Base-by-base conservation (phyloP, 2,329 filamentous ascomycete species). In the Colletotrichum filicis region DNA sequence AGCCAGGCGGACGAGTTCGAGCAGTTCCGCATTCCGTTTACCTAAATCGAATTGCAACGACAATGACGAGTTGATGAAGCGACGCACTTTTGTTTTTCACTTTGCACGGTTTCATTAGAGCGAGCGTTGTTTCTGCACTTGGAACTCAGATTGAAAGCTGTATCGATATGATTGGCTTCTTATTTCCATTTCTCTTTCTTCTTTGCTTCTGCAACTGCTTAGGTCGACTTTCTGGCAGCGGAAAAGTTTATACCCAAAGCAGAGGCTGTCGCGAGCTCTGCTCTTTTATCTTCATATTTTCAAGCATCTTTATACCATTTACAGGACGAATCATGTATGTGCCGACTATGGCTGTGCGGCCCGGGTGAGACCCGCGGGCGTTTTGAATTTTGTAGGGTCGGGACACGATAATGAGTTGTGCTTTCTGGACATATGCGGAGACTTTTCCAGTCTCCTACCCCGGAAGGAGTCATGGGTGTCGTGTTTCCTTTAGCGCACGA, bases 231-330 rank as follows among this genome's bases (percentile, higher is more conserved):
- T 75, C 76, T 77, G 68, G 76, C 75, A 76, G 77, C 76, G 74
- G 78, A 80, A 78, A 77, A 76, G 78, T 80, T 82, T 78, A 84
- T 84, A 83, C 81, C 80, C 77, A 67, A 79, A 79, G 79, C 78
- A 72, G 68, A 77, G 74, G 75, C 32, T 55, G 26, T 53, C 42
- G 53, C 70, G 11, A 62, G 32, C 35, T 57, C 55, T 61, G 24
- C 62, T 57, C 28, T 22, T 60, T 16, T 30, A 9, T 61, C 14
- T 59, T 66, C 53, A 9, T 37, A 22, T 28, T 68, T 62, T n/a
- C n/a, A 28, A 58, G 71, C 70, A 73, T 77, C 73, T 67, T 62
- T 71, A 53, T 64, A 74, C 74, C 78, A 76, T 75, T 73, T 75
- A 26, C 62, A 56, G 66, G 32, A 65, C 22, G 63, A 71, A 46